Conservation (phyloP, 148 eudicot species). For the Fallopia convolvulus region DNA sequence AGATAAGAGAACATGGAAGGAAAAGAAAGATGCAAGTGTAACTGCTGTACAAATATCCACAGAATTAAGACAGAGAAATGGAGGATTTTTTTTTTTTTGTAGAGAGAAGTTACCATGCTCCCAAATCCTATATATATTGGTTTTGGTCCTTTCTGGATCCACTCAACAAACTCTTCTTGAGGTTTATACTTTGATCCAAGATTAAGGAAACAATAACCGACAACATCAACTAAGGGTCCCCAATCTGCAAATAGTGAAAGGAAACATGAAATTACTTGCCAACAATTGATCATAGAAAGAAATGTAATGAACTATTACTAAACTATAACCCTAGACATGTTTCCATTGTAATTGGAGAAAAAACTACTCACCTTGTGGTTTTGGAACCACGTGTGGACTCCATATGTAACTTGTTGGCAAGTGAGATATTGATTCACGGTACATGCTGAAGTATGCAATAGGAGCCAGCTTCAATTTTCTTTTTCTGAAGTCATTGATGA, state of each 20-base stretch:
- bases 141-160: constrained; percentile 71
- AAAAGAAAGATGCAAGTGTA: background rate
- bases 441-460: constrained; percentile 79
- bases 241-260: constrained; percentile 49
- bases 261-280: background rate
- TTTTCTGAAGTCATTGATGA: constrained; percentile 70
- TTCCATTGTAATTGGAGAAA: background rate
- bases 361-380: constrained; percentile 61
- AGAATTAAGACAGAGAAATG: background rate
- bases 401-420: constrained; percentile 93
- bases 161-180: constrained; percentile 48
- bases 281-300: background rate
- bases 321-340: background rate
- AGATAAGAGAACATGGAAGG: background rate
- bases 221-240: constrained; percentile 88
- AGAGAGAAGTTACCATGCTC: constrained; percentile 69
- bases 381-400: constrained; percentile 88
- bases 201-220: constrained; percentile 89
- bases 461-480: constrained; percentile 77
- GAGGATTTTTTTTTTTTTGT: background rate
- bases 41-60: background rate
- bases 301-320: background rate
- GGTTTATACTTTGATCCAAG: constrained; percentile 76
- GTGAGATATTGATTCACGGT: constrained; percentile 72
- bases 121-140: constrained; percentile 95